Percentiles rank a stretch among this genome's conserved stretches.
These are phyloP conservation scores for Solanum pimpinellifolium DNA, from an alignment of 257 asterid species.

Conservation along the genomic window DNA sequence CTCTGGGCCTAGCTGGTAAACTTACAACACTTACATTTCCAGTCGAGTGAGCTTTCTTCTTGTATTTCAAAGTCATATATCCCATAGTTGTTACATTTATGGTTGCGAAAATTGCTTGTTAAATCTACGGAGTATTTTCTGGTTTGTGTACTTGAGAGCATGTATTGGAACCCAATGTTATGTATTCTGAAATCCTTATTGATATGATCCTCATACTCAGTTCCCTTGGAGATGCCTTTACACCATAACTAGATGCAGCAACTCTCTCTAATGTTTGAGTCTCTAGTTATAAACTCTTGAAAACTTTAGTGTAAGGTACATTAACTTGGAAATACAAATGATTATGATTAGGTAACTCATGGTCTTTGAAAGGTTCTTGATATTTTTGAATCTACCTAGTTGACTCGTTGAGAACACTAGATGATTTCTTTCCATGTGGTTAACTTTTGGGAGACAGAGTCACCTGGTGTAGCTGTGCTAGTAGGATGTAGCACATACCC, in stretches of 20 bases:
- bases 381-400: not conserved
- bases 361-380: not conserved
- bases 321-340: not conserved
- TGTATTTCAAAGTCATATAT: not conserved
- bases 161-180: not conserved
- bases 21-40: not conserved
- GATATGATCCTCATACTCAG: not conserved
- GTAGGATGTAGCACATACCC: not conserved
- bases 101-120: not conserved
- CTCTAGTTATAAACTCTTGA: not conserved
- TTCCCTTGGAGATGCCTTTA: not conserved
- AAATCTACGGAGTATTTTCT: not conserved
- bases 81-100: not conserved
- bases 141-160: not conserved
- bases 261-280: not conserved
- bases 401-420: not conserved
- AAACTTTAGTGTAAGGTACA: not conserved
- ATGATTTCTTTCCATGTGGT: not conserved
- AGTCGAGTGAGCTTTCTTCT: not conserved
- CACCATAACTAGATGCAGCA: not conserved
- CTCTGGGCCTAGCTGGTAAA: not conserved
- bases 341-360: not conserved
- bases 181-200: not conserved
- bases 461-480: rapidly evolving
- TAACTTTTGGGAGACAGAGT: not conserved